Conservation (phyloP, 306 rosid genomes). For the Hippophae gyantsensis region DNA sequence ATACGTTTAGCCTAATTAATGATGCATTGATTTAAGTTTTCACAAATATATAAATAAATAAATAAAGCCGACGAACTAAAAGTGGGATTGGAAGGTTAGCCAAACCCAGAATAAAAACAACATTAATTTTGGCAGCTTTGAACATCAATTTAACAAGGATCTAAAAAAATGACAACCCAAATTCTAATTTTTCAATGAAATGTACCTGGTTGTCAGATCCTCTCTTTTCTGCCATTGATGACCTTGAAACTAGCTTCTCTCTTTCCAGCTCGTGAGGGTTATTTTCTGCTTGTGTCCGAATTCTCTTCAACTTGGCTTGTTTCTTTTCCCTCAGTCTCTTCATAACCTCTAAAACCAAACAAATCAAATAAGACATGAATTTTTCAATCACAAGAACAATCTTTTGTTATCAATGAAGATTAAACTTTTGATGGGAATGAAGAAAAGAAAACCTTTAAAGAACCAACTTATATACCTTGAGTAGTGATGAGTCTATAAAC, state of each 20-base stretch:
- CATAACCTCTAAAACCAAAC: conserved; percentile 51
- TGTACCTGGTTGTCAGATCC: conserved; percentile 49
- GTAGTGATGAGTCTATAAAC: conserved; percentile 82
- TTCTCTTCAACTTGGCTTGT: conserved; percentile 65
- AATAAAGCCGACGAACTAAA: conserved; percentile 3
- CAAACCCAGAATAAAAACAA: not conserved
- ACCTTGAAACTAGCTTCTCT: conserved; percentile 21
- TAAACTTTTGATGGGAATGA: not conserved
- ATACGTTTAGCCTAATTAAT: conserved; percentile 1
- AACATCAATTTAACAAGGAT: not conserved
- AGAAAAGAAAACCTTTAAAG: not conserved
- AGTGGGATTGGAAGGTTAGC: conserved; percentile 6
- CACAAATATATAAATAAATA: conserved; percentile 4
- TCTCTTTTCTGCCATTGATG: conserved; percentile 20
- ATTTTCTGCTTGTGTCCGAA: conserved; percentile 33
- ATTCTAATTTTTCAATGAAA: conserved; percentile 12
- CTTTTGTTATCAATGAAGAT: not conserved
- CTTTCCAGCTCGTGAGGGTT: conserved; percentile 25
- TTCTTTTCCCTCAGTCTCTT: conserved; percentile 80
- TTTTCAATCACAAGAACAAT: not conserved
- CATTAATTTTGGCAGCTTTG: not conserved
- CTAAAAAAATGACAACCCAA: not conserved
- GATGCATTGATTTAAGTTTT: conserved; percentile 1
- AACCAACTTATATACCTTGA: conserved; percentile 47
- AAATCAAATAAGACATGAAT: not conserved